Conservation (phyloP, 2,329 filamentous ascomycete genomes). For the Acrodontium crateriforme region DNA sequence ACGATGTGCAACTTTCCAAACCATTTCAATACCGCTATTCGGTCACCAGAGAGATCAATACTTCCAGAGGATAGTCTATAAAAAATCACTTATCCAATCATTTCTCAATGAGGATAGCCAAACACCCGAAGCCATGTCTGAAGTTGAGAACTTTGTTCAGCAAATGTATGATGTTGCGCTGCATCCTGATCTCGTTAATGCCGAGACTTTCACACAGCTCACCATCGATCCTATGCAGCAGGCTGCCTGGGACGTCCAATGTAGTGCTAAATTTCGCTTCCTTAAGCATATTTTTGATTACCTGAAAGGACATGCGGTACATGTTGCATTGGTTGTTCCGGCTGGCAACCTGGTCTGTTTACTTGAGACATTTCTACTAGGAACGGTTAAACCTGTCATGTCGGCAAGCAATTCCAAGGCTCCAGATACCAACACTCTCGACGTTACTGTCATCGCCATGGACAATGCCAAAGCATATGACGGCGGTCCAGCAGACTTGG, state of each 20-base stretch:
- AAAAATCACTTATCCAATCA: conserved; percentile 11
- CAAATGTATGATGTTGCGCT: conserved; percentile 14
- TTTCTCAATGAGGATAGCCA: conserved; percentile 11
- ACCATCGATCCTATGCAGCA: conserved; percentile 13
- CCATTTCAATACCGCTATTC: conserved; percentile 17
- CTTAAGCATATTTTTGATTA: conserved; percentile 18
- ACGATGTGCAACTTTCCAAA: conserved; percentile 5
- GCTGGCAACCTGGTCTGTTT: conserved; percentile 19
- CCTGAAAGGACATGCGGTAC: conserved; percentile 12
- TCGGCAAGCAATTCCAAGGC: too few relatives aligned
- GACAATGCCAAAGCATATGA: conserved; percentile 10
- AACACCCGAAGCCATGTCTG: conserved; percentile 3
- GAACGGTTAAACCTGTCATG: conserved; percentile 8
- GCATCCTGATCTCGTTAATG: conserved; percentile 23
- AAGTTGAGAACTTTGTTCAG: conserved; percentile 16
- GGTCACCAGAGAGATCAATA: conserved; percentile 21
- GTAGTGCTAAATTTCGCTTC: conserved; percentile 25
- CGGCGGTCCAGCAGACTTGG: conserved; percentile 19
- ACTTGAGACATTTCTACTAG: conserved; percentile 20
- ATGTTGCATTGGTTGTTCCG: conserved; percentile 16
- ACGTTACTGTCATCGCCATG: conserved; percentile 24
- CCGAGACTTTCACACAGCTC: conserved; percentile 17
- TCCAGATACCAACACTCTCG: too few relatives aligned
- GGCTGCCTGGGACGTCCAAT: conserved; percentile 21
- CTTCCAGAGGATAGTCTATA: conserved; percentile 11